Conservation (phyloP, 306 rosid genomes). For the Vigna trinervia region DNA sequence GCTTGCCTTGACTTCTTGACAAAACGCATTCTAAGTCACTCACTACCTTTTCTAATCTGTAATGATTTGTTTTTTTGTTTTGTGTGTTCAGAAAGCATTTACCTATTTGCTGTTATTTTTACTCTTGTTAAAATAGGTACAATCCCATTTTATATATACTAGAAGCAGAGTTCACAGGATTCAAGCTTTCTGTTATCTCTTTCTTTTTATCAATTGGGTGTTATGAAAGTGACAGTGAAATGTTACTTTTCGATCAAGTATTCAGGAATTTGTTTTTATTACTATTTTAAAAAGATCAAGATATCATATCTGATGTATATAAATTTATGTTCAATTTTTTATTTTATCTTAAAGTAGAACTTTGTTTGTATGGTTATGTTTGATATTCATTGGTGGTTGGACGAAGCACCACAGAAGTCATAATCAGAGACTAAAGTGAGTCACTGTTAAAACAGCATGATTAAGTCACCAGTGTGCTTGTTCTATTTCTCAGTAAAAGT, state of each 20-base stretch:
- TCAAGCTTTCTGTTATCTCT: background rate
- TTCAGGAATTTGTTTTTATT: too few species aligned
- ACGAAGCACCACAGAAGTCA: slow-evolving; percentile 47
- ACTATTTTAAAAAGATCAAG: too few species aligned
- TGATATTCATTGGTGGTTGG: slow-evolving; percentile 5
- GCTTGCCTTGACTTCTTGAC: slow-evolving; percentile 27
- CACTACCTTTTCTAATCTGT: background rate
- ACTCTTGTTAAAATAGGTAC: slow-evolving; percentile 10
- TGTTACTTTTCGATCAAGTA: too few species aligned
- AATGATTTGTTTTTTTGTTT: slow-evolving; percentile 15
- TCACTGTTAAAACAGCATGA: slow-evolving; percentile 48
- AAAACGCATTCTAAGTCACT: slow-evolving; percentile 3
- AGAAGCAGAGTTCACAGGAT: slow-evolving; percentile 28
- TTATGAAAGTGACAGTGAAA: too few species aligned
- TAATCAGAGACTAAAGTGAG: slow-evolving; percentile 49
- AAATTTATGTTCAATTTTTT: too few species aligned
- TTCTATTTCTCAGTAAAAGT: slow-evolving; percentile 30
- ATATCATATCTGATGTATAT: too few species aligned
- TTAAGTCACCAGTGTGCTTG: slow-evolving; percentile 43
- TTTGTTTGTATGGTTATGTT: background rate
- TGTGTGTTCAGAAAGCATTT: slow-evolving; percentile 13
- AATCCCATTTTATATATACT: slow-evolving; percentile 22
- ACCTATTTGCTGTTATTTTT: slow-evolving; percentile 6
- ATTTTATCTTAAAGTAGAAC: background rate
- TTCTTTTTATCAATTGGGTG: too few species aligned